A percentile compares a stretch with the other conserved stretches of the same genome.
These are phyloP conservation scores for Paraurostyla sp. DNA, from an alignment of 73 alveolate genomes.

Conservation along the genomic window DNA sequence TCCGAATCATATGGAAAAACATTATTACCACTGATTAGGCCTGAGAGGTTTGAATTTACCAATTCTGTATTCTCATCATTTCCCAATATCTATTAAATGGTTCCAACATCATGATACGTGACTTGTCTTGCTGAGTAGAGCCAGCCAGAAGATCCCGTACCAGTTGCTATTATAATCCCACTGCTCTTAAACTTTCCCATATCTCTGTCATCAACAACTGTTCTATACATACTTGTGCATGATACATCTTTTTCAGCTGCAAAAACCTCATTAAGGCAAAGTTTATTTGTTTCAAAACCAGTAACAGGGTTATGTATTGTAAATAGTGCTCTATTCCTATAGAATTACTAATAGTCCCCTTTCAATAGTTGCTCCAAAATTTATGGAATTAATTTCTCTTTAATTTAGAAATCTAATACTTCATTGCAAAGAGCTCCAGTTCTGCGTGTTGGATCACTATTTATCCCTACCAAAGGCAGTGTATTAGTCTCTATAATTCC, in stretches of 20 bases:
- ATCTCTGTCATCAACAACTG: slow-evolving; percentile 14
- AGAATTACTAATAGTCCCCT: background rate
- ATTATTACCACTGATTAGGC: background rate
- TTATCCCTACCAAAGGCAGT: slow-evolving; percentile 8
- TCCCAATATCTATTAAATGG: background rate
- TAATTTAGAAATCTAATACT: background rate
- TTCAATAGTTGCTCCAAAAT: background rate
- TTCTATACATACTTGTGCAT: slow-evolving; percentile 22
- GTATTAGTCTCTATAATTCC: background rate
- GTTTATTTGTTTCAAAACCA: background rate
- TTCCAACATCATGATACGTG: background rate
- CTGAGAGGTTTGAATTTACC: background rate
- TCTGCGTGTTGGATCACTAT: slow-evolving; percentile 45
- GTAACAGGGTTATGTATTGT: slow-evolving; percentile 15
- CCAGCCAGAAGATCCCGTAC: slow-evolving; percentile 77
- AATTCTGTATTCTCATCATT: background rate
- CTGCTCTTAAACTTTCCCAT: slow-evolving; percentile 60
- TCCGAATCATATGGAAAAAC: slow-evolving; percentile 64
- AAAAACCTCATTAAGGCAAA: slow-evolving; percentile 64
- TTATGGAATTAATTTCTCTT: background rate
- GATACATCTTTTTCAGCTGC: slow-evolving; percentile 62
- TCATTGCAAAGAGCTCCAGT: slow-evolving; percentile 54
- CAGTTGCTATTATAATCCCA: slow-evolving; percentile 70
- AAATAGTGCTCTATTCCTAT: slow-evolving; percentile 29
- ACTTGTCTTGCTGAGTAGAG: slow-evolving; percentile 58